Evolutionary conservation across 2,329 filamentous ascomycete genomes (phyloP).

Genomic region (Drechslerella dactyloides): DNA sequence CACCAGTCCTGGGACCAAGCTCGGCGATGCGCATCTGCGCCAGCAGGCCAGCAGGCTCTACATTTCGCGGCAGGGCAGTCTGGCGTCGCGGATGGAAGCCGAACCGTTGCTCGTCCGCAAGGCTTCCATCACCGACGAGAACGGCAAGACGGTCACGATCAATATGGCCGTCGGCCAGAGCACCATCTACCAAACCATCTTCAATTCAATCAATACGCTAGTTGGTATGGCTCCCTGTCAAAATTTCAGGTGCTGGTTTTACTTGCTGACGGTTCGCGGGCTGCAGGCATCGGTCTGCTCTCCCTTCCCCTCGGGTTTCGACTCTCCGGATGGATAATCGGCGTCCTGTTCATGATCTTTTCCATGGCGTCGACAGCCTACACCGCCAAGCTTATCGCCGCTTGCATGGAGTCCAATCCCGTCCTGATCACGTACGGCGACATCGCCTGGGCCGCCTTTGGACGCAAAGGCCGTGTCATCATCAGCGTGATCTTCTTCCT

Average conservation of each 20-base stretch:
- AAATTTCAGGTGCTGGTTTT: no score
- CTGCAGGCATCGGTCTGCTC: constrained; percentile 72
- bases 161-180: constrained; percentile 88
- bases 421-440: constrained; percentile 91
- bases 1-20: constrained; percentile 38
- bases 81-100: constrained; percentile 65
- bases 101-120: constrained; percentile 86
- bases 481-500: constrained; percentile 86
- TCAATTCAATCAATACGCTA: constrained; percentile 82
- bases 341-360: constrained; percentile 74
- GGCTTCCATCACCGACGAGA: constrained; percentile 70
- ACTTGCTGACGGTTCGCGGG: neutral
- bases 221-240: constrained; percentile 45
- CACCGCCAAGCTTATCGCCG: constrained; percentile 69
- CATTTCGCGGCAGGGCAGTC: constrained; percentile 44
- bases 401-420: constrained; percentile 83
- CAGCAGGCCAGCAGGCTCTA: constrained; percentile 63
- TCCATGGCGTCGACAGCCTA: constrained; percentile 80
- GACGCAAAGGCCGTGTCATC: constrained; percentile 76
- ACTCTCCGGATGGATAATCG: constrained; percentile 73
- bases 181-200: constrained; percentile 92
- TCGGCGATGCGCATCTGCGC: constrained; percentile 64
- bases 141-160: constrained; percentile 73
- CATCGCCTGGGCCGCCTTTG: constrained; percentile 79
- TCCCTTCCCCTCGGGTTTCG: constrained; percentile 85